A percentile compares a stretch with the other conserved stretches of the same genome.
phyloP scores from a whole-genome alignment of 2,329 filamentous ascomycete species.

The Phoma sp. region DNA sequence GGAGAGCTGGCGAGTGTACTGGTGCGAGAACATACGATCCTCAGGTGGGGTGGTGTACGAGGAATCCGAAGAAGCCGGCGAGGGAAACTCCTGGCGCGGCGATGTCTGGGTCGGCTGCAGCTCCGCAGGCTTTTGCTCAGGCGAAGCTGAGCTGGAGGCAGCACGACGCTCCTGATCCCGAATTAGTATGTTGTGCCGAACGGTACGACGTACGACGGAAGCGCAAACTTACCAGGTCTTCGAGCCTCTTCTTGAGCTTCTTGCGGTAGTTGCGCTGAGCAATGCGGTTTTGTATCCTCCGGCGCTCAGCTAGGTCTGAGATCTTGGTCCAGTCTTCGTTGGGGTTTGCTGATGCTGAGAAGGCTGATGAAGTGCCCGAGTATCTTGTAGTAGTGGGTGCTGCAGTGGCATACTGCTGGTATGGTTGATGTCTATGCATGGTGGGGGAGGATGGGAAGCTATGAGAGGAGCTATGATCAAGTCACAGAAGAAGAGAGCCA shows the following conservation, averaged over 20 bases:
- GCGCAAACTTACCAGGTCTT: slow-evolving; percentile 66
- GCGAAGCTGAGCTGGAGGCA: slow-evolving; percentile 67
- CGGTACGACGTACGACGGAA: slow-evolving; percentile 13
- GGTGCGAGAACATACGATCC: slow-evolving; percentile 70
- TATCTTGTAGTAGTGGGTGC: slow-evolving; percentile 62
- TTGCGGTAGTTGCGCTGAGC: slow-evolving; percentile 97
- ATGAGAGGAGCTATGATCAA: slow-evolving; percentile 10
- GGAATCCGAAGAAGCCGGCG: slow-evolving; percentile 47
- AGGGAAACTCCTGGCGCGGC: slow-evolving; percentile 47
- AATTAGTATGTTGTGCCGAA: slow-evolving; percentile 28
- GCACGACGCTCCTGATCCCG: slow-evolving; percentile 69
- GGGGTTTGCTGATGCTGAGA: slow-evolving; percentile 91
- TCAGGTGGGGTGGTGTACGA: slow-evolving; percentile 63
- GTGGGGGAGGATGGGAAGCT: slow-evolving; percentile 25
- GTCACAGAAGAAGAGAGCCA: slow-evolving; percentile 16
- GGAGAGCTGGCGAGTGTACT: slow-evolving; percentile 73
- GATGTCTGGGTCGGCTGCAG: slow-evolving; percentile 52
- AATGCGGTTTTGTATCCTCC: slow-evolving; percentile 96
- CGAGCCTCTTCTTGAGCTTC: slow-evolving; percentile 89
- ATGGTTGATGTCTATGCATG: slow-evolving; percentile 56
- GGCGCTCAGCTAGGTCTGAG: slow-evolving; percentile 91
- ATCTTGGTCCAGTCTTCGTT: slow-evolving; percentile 99
- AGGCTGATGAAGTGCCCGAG: slow-evolving; percentile 88
- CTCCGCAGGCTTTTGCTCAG: slow-evolving; percentile 65
- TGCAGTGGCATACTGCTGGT: slow-evolving; percentile 53